Conservation (phyloP, 1,284 basidiomycete species). For the Austroboletus niveus region DNA sequence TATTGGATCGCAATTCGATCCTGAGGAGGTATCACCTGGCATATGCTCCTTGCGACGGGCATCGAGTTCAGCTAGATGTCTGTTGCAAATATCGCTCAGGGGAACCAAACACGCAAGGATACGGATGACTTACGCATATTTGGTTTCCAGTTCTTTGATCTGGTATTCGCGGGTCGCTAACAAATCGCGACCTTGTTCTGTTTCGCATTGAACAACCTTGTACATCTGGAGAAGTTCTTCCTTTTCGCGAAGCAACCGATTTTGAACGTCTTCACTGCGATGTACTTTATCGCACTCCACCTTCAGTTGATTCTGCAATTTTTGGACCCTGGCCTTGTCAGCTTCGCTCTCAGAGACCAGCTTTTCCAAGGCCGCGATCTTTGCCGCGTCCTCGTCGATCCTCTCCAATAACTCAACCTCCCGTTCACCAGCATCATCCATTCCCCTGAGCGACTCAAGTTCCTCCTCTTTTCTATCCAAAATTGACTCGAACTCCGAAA, state of each 20-base stretch:
- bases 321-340: conserved; percentile 40
- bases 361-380: conserved; percentile 51
- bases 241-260: conserved; percentile 32
- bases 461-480: conserved; percentile 59
- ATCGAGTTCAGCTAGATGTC: conserved; percentile 19
- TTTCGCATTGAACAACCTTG: conserved; percentile 15
- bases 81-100: conserved; percentile 1
- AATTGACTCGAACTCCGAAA: conserved; percentile 42
- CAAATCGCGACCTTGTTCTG: conserved; percentile 7
- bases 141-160: conserved; percentile 22
- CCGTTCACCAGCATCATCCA: conserved; percentile 37
- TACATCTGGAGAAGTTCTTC: conserved; percentile 19
- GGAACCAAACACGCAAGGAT: not conserved
- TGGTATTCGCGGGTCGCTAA: conserved; percentile 19
- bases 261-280: conserved; percentile 34
- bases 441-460: conserved; percentile 42
- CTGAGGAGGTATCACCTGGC: not conserved
- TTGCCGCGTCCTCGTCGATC: conserved; percentile 66
- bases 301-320: conserved; percentile 42
- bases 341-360: conserved; percentile 40
- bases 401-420: conserved; percentile 57
- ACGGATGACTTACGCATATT: conserved; percentile 19
- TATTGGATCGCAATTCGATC: not conserved
- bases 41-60: not conserved
- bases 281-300: conserved; percentile 41